Evolutionary conservation across 2,329 filamentous ascomycete species (phyloP), one percentile per base, ranked within the genome.

Genomic region (Colletotrichum costaricense): DNA sequence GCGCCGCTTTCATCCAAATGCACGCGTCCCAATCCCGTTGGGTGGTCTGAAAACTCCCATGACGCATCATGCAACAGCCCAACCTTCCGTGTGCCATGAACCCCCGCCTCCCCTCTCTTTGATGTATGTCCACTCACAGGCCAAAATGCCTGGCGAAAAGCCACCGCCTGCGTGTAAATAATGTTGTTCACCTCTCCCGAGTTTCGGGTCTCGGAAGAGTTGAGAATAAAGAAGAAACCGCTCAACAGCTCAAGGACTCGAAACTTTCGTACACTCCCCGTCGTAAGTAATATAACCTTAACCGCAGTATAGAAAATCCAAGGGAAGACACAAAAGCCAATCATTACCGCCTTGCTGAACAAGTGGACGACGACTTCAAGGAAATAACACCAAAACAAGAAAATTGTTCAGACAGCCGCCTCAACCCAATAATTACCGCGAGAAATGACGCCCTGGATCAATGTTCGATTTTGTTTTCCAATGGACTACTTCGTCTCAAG

Each of bases 241-340:
- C 62, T 72, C 62, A 54, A 73, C 66, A 73, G 46, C 33, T 38
- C 24, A 22, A 19, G 28, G 67, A 60, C 14, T 19, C 38, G 16
- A 42, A 16, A 42, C 42, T 57, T 67, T 74, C 68, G 16, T 74
- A 74, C 71, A 74, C 71, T 63, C 71, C 63, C 71, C 71, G n/a
- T 16, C 24, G 22, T 35, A 65, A 38, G 33, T 30, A 52, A 63
- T 63, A 67, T 57, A 72, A 33, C 38, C 49, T 62, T 28, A 35
- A 24, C 49, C 28, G n/a, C 55, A 28, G 55, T 52, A 16, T 55
- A 24, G 38, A 38, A 26, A 33, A 58, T 24, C n/a, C 22, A 71
- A 72, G 54, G 35, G 16, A 70, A 70, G 35, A 9, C 26, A 62
- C 26, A 26, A 46, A 26, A 46, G 8, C 19, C 55, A 12, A 22